These are phyloP conservation scores for Xylogone sp. DNA, from an alignment of 2,329 filamentous ascomycete genomes.

Conservation along the genomic window DNA sequence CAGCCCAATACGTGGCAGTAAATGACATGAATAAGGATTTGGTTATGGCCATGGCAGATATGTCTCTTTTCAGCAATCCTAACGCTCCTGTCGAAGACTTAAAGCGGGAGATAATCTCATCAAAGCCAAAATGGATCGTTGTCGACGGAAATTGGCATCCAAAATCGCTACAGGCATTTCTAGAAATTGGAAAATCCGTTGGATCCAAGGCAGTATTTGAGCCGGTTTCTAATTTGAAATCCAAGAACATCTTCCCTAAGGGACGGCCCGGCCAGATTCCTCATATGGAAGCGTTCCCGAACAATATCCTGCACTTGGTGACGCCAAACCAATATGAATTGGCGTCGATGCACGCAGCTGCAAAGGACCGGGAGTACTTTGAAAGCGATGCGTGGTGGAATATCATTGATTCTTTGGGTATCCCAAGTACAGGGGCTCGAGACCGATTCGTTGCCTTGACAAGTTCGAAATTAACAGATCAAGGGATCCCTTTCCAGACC, in stretches of 20 bases:
- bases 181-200: conserved; percentile 54
- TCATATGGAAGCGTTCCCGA: conserved; percentile 44
- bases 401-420: conserved; percentile 74
- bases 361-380: conserved; percentile 63
- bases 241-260: conserved; percentile 60
- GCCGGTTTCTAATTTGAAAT: conserved; percentile 82
- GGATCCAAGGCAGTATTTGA: conserved; percentile 71
- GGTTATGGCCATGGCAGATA: conserved; percentile 92
- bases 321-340: conserved; percentile 86
- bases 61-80: conserved; percentile 52
- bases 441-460: conserved; percentile 70
- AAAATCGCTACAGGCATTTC: conserved; percentile 62
- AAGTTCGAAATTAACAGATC: conserved; percentile 63
- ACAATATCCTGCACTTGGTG: conserved; percentile 64
- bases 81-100: conserved; percentile 41
- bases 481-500: conserved; percentile 77
- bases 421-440: conserved; percentile 64
- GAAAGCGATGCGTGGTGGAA: conserved; percentile 72
- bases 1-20: conserved; percentile 87
- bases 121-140: conserved; percentile 71
- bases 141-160: conserved; percentile 85
- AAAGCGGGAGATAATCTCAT: not conserved
- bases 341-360: conserved; percentile 70
- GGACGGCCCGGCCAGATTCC: conserved; percentile 6
- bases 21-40: conserved; percentile 83